Conservation (phyloP, 2,329 filamentous ascomycete genomes). For the Trichoderma cornu-damae region DNA sequence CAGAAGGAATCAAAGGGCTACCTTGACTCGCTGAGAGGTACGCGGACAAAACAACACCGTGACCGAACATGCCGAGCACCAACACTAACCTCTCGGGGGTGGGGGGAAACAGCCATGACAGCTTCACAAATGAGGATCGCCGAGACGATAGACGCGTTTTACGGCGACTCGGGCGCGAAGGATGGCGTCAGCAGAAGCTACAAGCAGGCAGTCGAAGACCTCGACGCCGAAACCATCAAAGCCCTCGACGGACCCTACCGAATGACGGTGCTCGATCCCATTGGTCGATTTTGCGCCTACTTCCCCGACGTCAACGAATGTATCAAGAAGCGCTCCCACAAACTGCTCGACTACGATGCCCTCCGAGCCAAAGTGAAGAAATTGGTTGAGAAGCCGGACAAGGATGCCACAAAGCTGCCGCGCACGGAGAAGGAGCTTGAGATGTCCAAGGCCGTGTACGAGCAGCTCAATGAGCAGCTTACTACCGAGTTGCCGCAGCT, state of each 20-base stretch:
- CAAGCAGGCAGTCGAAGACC: slow-evolving; percentile 95
- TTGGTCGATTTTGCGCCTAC: slow-evolving; percentile 93
- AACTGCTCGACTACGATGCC: slow-evolving; percentile 95
- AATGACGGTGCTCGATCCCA: slow-evolving; percentile 91
- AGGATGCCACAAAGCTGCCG: slow-evolving; percentile 93
- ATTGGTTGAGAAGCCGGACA: slow-evolving; percentile 96
- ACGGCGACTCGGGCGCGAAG: slow-evolving; percentile 88
- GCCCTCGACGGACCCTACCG: slow-evolving; percentile 93
- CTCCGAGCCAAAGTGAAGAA: slow-evolving; percentile 95
- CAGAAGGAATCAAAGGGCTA: slow-evolving; percentile 99
- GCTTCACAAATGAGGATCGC: slow-evolving; percentile 99
- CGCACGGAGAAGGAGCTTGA: slow-evolving; percentile 95
- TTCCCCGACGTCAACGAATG: slow-evolving; percentile 99
- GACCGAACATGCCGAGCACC: not conserved
- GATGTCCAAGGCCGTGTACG: slow-evolving; percentile 87
- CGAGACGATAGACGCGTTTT: slow-evolving; percentile 98
- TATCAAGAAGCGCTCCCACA: slow-evolving; percentile 98
- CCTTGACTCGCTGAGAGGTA: slow-evolving; percentile 87
- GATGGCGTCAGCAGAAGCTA: slow-evolving; percentile 96
- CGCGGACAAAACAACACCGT: not conserved
- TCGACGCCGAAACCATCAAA: slow-evolving; percentile 98
- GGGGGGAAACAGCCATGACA: slow-evolving; percentile 72
- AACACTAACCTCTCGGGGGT: not conserved
- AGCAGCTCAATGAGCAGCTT: slow-evolving; percentile 94
- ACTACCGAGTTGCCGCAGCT: slow-evolving; percentile 89